phyloP scores from a whole-genome alignment of 768 basidiomycete genomes.

The Filobasidium floriforme region DNA sequence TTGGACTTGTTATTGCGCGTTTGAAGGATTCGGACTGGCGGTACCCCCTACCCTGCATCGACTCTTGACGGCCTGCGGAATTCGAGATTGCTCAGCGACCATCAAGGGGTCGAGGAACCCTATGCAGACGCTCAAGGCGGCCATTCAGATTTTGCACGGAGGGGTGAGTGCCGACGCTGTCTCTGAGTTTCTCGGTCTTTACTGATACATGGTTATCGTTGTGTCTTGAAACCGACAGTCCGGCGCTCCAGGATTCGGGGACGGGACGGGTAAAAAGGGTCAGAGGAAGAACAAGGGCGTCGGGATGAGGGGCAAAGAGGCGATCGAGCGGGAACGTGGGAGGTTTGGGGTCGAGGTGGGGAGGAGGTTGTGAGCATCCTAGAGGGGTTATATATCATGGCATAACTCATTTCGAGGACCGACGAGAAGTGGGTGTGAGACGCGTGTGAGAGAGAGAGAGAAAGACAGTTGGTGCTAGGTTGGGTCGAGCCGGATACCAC shows the following conservation, averaged over 20 bases:
- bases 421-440: too few relatives aligned
- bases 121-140: constrained; percentile 75
- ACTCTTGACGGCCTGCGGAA: constrained; percentile 84
- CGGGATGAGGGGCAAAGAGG: constrained; percentile 60
- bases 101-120: constrained; percentile 88
- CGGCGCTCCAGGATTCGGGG: constrained; percentile 54
- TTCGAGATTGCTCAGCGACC: constrained; percentile 90
- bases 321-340: constrained; percentile 74
- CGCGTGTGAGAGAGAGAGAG: too few relatives aligned
- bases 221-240: constrained; percentile 24
- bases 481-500: too few relatives aligned
- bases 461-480: too few relatives aligned
- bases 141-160: constrained; percentile 72
- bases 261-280: constrained; percentile 67
- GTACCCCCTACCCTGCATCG: constrained; percentile 80
- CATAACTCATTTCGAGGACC: too few relatives aligned
- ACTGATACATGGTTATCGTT: not conserved
- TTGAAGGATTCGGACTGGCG: constrained; percentile 76
- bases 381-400: too few relatives aligned
- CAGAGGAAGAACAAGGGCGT: constrained; percentile 65
- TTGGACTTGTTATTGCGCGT: not conserved
- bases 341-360: constrained; percentile 60
- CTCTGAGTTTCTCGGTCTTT: too few relatives aligned
- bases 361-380: constrained; percentile 30
- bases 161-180: constrained; percentile 72